phyloP scores from a whole-genome alignment of 1,139 yeast species.

The Yamadazyma atmosphaerica region DNA sequence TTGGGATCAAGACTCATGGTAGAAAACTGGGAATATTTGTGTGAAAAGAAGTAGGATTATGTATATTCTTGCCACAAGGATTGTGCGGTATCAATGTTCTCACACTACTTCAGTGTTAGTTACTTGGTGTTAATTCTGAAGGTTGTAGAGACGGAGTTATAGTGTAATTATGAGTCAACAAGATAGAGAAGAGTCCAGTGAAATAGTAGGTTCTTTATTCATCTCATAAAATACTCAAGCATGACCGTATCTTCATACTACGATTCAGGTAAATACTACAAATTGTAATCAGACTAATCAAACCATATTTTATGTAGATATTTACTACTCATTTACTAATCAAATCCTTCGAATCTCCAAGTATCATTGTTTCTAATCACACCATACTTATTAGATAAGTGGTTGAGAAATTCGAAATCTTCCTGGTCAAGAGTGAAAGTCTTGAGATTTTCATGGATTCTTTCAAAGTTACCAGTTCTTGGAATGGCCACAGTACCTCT shows the following conservation, averaged over 20 bases:
- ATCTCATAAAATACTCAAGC: too few relatives aligned
- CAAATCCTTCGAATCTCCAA: constrained; percentile 10
- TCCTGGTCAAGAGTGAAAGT: constrained; percentile 50
- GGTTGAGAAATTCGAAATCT: constrained; percentile 51
- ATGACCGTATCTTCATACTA: too few relatives aligned
- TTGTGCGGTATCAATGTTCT: not conserved
- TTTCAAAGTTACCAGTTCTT: constrained; percentile 59
- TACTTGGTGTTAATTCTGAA: too few relatives aligned
- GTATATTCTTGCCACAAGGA: constrained; percentile 3
- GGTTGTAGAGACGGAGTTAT: too few relatives aligned
- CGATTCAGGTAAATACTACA: too few relatives aligned
- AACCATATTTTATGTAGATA: too few relatives aligned
- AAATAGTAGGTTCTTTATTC: too few relatives aligned
- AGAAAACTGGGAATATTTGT: too few relatives aligned
- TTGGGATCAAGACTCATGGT: constrained; percentile 2
- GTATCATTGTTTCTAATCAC: constrained; percentile 26
- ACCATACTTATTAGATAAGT: constrained; percentile 39
- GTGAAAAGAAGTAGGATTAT: too few relatives aligned
- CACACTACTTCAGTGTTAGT: constrained; percentile 1
- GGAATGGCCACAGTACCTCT: constrained; percentile 72
- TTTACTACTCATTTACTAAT: too few relatives aligned
- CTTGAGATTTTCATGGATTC: constrained; percentile 59
- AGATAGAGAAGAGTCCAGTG: too few relatives aligned
- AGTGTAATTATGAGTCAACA: not conserved
- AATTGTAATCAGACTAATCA: too few relatives aligned